phyloP scores from a whole-genome alignment of 495 filamentous ascomycete species.

The Cercophora scortea region DNA sequence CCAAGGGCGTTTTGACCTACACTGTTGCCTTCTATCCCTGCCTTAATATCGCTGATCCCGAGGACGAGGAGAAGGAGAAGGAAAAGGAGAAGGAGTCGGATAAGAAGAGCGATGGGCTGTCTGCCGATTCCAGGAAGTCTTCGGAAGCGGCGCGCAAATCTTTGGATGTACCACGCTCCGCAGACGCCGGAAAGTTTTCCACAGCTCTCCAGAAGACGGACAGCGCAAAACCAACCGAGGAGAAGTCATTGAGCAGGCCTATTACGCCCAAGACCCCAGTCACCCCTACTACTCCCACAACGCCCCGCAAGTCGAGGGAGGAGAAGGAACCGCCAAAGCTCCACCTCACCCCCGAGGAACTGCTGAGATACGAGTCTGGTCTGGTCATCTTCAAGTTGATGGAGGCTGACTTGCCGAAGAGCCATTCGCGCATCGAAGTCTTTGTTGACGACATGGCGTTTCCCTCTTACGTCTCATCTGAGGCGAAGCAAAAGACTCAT shows the following conservation, averaged over 20 bases:
- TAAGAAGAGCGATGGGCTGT: constrained; percentile 3
- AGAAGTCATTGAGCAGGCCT: constrained; percentile 10
- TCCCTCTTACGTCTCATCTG: constrained; percentile 76
- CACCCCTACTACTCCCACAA: constrained; percentile 20
- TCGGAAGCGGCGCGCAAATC: constrained; percentile 4
- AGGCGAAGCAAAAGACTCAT: constrained; percentile 53
- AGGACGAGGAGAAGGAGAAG: constrained; percentile 67
- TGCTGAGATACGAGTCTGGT: constrained; percentile 80
- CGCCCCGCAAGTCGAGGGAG: constrained; percentile 48
- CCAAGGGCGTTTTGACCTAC: constrained; percentile 77
- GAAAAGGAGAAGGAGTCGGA: constrained; percentile 23
- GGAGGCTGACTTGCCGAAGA: constrained; percentile 71
- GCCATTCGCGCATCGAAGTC: constrained; percentile 74
- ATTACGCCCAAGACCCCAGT: constrained; percentile 29
- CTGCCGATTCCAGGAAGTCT: constrained; percentile 27
- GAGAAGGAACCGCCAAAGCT: constrained; percentile 63
- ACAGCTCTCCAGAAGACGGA: constrained; percentile 24
- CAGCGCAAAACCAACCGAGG: constrained; percentile 11
- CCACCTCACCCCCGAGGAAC: constrained; percentile 66
- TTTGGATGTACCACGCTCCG: constrained; percentile 29
- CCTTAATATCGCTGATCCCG: constrained; percentile 80
- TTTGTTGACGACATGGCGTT: constrained; percentile 92
- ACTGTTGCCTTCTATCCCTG: constrained; percentile 86
- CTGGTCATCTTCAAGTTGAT: constrained; percentile 92
- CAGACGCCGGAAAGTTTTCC: constrained; percentile 32